These are phyloP conservation scores for Plasmopara halstedii DNA, from an alignment of 352 stramenopile genomes.

Conservation along the genomic window DNA sequence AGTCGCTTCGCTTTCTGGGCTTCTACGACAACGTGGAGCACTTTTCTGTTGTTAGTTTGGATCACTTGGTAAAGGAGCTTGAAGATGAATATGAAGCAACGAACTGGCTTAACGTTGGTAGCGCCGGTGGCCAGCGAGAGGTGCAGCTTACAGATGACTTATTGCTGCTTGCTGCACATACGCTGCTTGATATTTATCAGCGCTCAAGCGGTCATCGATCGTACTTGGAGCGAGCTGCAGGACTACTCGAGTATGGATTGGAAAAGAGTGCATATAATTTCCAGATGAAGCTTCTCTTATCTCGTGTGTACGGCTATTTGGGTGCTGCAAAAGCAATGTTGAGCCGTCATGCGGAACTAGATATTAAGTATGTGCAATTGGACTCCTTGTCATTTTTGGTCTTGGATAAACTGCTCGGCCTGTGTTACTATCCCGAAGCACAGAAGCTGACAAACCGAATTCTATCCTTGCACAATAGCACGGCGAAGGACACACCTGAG, in stretches of 20 bases:
- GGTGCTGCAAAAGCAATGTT: conserved; percentile 61
- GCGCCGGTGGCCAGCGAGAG: conserved; percentile 67
- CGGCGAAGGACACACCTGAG: conserved; percentile 62
- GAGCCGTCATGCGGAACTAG: conserved; percentile 56
- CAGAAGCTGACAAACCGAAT: conserved; percentile 43
- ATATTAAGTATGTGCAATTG: conserved; percentile 82
- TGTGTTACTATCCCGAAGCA: conserved; percentile 55
- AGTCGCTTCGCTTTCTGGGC: conserved; percentile 65
- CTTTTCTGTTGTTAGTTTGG: conserved; percentile 26
- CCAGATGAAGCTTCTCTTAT: conserved; percentile 85
- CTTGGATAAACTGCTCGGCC: conserved; percentile 65
- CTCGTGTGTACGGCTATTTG: conserved; percentile 68
- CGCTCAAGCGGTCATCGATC: conserved; percentile 21
- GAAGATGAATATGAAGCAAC: conserved; percentile 61
- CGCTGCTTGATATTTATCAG: conserved; percentile 66
- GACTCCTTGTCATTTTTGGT: conserved; percentile 82
- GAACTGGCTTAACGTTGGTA: conserved; percentile 66
- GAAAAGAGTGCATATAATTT: conserved; percentile 84
- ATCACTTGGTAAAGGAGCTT: conserved; percentile 34
- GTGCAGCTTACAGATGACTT: conserved; percentile 82
- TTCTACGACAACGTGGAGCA: conserved; percentile 24
- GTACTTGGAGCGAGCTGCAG: conserved; percentile 45
- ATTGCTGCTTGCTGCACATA: conserved; percentile 62
- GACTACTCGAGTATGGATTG: conserved; percentile 66
- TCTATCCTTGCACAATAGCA: conserved; percentile 41